A percentile compares a stretch with the other conserved stretches of the same genome.
These are phyloP conservation scores for Ceratobasidium sp. DNA, from an alignment of 1,284 basidiomycete genomes.

Conservation along the genomic window DNA sequence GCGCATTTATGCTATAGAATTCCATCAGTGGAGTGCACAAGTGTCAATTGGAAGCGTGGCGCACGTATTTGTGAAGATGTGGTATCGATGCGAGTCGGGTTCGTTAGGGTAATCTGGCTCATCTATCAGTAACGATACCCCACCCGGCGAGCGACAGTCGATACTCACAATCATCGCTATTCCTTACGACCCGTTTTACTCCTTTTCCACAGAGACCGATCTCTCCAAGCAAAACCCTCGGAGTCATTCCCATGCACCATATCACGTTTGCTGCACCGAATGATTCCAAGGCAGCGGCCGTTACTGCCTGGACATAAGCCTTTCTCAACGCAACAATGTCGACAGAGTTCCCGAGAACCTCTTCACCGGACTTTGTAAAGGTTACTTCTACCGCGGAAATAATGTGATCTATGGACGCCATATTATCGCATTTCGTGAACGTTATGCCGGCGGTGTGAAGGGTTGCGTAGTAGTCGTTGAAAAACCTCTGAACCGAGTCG, in stretches of 20 bases:
- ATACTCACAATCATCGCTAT: slow-evolving; percentile 41
- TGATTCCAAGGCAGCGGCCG: slow-evolving; percentile 27
- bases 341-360: slow-evolving; percentile 30
- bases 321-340: slow-evolving; percentile 26
- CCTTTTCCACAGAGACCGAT: slow-evolving; percentile 27
- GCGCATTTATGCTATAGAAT: slow-evolving; percentile 24
- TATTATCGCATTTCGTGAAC: slow-evolving; percentile 43
- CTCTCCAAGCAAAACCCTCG: slow-evolving; percentile 40
- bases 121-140: background rate
- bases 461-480: slow-evolving; percentile 41
- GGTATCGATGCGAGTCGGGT: slow-evolving; percentile 42
- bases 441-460: slow-evolving; percentile 38
- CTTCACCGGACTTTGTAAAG: slow-evolving; percentile 12
- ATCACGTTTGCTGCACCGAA: slow-evolving; percentile 41
- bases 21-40: background rate
- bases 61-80: slow-evolving; percentile 41
- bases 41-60: background rate
- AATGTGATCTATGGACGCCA: slow-evolving; percentile 43
- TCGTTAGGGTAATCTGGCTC: slow-evolving; percentile 40
- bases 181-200: slow-evolving; percentile 27
- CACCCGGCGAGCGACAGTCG: background rate
- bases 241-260: slow-evolving; percentile 44
- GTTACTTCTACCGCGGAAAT: slow-evolving; percentile 33
- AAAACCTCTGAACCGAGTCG: slow-evolving; percentile 37
- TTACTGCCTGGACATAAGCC: slow-evolving; percentile 40